Evolutionary conservation across 176 grass and related monocot species (phyloP), one percentile per base, ranked within the genome.

Genomic region (Juncus effusus): DNA sequence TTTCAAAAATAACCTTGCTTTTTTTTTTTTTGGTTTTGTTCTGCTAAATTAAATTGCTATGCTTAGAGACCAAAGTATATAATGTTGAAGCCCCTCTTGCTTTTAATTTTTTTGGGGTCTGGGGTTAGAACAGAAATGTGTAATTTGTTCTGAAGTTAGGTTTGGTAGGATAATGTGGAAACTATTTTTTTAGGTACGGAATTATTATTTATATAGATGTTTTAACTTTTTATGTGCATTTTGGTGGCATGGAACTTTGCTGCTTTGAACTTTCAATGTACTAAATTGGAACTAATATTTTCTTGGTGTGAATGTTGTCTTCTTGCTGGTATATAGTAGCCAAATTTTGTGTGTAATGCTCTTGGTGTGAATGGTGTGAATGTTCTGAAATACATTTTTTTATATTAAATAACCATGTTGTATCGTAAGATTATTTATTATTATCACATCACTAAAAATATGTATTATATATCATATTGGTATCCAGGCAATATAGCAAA

Each of bases 21-120:
- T 59, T 6, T 13, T 58, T 66, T 68, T 54, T 61, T 66, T 12
- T 35, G 41, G 40, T 15, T 16, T 76, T 64, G 42, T 76, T 64
- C 51, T 51, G 37, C 40, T 5, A 52, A 59, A 69, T 59, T 57
- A 68, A 59, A 69, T 59, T 42, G 52, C 50, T 82, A 74, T 72
- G 82, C 57, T 38, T 64, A 73, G 61, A 36, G 47, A 40, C 69
- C 72, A 74, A 69, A 45, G 51, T 55, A 36, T 35, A 38, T 83
- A 28, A 64, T 76, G 72, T 69, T 51, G 77, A 72, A 69, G 47
- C 73, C 63, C 64, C 52, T 56, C 62, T 53, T 76, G 38, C 38
- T 62, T 76, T 67, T 81, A 79, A 80, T 69, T 56, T 76, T 76
- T 70, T 73, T 81, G 65, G 50, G 68, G 63, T 83, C 64, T 49